Evolutionary conservation across 1,284 basidiomycete genomes (phyloP).

Genomic region (Malassezia sympodialis): DNA sequence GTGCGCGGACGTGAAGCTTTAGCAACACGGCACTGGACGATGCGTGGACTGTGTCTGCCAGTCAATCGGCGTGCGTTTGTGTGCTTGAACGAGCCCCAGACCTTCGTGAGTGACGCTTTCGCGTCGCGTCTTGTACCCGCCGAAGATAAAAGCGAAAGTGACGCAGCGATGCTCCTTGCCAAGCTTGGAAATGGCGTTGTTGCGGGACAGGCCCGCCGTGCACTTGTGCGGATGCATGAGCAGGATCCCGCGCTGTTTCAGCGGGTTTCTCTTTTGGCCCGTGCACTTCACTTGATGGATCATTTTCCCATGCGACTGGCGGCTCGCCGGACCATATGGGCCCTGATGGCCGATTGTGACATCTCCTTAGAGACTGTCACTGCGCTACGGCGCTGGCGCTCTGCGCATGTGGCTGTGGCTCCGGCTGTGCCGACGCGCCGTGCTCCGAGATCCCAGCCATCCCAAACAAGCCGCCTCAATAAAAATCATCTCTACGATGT

Average conservation of each 20-base stretch:
- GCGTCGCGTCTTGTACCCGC: conserved; percentile 41
- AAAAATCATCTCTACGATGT: background rate
- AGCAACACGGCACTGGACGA: conserved; percentile 71
- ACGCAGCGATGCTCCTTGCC: conserved; percentile 77
- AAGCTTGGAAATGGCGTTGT: conserved; percentile 93
- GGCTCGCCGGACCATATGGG: conserved; percentile 79
- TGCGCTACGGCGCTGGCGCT: background rate
- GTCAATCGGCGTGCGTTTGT: conserved; percentile 69
- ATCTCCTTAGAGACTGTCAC: conserved; percentile 1
- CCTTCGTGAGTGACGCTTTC: background rate
- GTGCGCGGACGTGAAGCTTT: conserved; percentile 69
- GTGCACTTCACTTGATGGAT: conserved; percentile 36
- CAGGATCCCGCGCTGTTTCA: conserved; percentile 28
- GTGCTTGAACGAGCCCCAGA: conserved; percentile 52
- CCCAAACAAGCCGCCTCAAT: background rate
- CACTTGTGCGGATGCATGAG: conserved; percentile 52
- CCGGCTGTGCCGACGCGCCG: conserved; percentile 1
- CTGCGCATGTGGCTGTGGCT: background rate
- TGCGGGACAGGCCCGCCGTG: conserved; percentile 51
- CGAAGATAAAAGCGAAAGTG: conserved; percentile 61
- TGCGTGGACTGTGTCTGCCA: conserved; percentile 83
- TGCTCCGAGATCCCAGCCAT: background rate
- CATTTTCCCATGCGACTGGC: conserved; percentile 63
- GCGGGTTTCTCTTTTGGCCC: conserved; percentile 25
- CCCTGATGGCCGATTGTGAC: conserved; percentile 62